phyloP scores from a whole-genome alignment of 805 yeast species.

The Barnettozyma siamensis region DNA sequence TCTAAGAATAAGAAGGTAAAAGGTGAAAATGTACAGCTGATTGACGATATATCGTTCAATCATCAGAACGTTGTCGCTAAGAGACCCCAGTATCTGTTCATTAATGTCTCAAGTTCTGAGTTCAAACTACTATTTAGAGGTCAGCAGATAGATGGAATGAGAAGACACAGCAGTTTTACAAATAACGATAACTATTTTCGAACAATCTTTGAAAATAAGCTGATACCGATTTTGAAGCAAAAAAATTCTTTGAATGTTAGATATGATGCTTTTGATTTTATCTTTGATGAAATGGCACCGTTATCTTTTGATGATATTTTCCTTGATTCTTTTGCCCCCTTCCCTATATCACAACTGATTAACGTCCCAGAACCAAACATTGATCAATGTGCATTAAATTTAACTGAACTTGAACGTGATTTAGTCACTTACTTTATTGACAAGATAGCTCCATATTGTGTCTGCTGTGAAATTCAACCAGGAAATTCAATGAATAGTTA shows the following conservation, averaged over 20 bases:
- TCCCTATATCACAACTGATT: constrained; percentile 14
- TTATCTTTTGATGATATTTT: constrained; percentile 18
- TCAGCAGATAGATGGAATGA: constrained; percentile 5
- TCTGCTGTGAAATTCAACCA: constrained; percentile 31
- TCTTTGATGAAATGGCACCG: constrained; percentile 8
- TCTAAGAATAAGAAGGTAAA: constrained; percentile 5
- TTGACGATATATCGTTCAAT: not conserved
- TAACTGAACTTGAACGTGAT: constrained; percentile 13
- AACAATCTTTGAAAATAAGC: constrained; percentile 13
- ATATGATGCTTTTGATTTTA: constrained; percentile 17
- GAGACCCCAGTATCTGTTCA: constrained; percentile 12
- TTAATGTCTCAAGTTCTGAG: constrained; percentile 11
- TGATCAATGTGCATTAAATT: constrained; percentile 10
- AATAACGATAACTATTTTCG: not conserved
- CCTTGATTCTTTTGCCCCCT: constrained; percentile 19
- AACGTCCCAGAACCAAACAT: constrained; percentile 14
- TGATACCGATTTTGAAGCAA: constrained; percentile 12
- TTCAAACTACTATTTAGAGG: constrained; percentile 6
- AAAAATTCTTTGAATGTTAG: constrained; percentile 1
- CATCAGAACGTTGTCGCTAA: constrained; percentile 6
- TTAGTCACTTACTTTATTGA: constrained; percentile 31
- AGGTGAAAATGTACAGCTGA: not conserved
- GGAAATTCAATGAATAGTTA: constrained; percentile 12
- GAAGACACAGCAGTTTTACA: not conserved
- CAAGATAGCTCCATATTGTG: constrained; percentile 33